Conservation (phyloP, 345 rosid species). For the Populus ilicifolia region DNA sequence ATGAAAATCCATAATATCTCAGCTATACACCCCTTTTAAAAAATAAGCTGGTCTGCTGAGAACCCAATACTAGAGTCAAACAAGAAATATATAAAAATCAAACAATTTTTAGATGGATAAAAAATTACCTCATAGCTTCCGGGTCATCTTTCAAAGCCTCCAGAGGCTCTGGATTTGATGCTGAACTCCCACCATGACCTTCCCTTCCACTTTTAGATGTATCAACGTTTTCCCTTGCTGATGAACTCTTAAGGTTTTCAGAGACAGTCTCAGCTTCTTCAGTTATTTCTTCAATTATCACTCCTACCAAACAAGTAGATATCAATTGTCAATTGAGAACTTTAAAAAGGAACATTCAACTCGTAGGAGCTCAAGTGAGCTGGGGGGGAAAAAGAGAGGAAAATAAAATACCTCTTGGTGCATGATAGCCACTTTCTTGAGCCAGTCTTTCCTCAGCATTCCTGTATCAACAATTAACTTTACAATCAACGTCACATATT, state of each 20-base stretch:
- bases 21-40: background rate
- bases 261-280: slow-evolving; percentile 46
- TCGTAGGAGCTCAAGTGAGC: background rate
- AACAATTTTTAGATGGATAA: background rate
- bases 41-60: no score
- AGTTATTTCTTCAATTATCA: slow-evolving; percentile 72
- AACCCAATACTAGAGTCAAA: background rate
- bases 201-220: slow-evolving; percentile 13
- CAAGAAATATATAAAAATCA: background rate
- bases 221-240: slow-evolving; percentile 23
- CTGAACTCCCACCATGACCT: slow-evolving; percentile 18
- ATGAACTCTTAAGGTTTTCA: slow-evolving; percentile 26
- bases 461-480: slow-evolving; percentile 6
- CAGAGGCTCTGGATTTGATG: slow-evolving; percentile 45
- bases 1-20: background rate
- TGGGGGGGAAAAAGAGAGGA: background rate
- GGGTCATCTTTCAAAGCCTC: slow-evolving; percentile 71
- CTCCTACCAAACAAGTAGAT: slow-evolving; percentile 34
- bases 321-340: background rate
- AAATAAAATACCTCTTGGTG: slow-evolving; percentile 43
- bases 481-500: background rate
- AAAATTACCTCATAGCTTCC: slow-evolving; percentile 65
- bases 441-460: slow-evolving; percentile 31
- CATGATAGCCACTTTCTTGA: slow-evolving; percentile 47
- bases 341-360: background rate